Base-by-base conservation (phyloP, 495 filamentous ascomycete species). In the Aspergillus cristatus region DNA sequence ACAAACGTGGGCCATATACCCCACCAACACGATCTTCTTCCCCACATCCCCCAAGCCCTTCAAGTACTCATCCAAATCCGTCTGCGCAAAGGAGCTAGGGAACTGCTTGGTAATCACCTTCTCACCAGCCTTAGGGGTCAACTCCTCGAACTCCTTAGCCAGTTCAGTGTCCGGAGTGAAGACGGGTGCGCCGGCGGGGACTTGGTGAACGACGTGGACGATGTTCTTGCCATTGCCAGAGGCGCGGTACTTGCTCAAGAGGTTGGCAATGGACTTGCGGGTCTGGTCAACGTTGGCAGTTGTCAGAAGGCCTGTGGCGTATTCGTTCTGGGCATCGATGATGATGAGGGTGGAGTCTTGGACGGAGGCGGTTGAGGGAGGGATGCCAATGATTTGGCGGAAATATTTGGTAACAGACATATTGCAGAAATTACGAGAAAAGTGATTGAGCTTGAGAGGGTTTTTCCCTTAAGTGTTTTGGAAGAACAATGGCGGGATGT, bases 271-370 rank as follows among this genome's bases (percentile, higher is more conserved):
- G 7, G 60, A 60, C 30, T 61, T 55, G 32, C 72, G 67, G 14
- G 60, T 65, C 15, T 51, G 31, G 0, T 41, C 20, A n/a, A 75
- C 63, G 28, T 76, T 65, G 26, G 62, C 52, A 36, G 68, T 67
- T 13, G 62, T 62, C 4, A 80, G 66, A 1, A 54, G 42, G 41
- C 78, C 77, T 13, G 55, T 33, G 40, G 67, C 71, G 51, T 81
- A 81, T 55, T 78, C 74, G 34, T 75, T 74, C 51, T 75, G 72
- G n/a, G 77, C 77, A 50, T 82, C 76, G 53, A 81, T 71, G 46
- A 82, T 77, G 41, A 82, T 53, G 14, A 81, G 63, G 13, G 67
- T 65, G 32, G 67, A 71, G 57, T 79, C 71, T 14, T 60, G 40
- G 1, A 65, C 45, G 13, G 68, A 65, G 13, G 74, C 72, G 0